Base-by-base conservation (phyloP, 768 basidiomycete genomes). In the Lactarius trivialis region DNA sequence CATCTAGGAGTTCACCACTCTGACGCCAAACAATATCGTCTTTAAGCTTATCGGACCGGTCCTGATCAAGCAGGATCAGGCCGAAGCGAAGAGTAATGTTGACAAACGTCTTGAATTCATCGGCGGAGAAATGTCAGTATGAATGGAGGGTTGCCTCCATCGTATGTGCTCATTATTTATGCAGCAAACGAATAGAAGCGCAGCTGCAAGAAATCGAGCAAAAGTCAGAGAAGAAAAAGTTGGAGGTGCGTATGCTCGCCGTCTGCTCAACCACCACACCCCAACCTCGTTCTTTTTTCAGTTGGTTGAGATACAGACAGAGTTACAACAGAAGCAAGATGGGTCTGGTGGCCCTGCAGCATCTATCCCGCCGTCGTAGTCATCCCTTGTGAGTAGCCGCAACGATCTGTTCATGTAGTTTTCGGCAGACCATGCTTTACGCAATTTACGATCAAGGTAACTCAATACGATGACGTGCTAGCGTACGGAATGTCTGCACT, bases 1-100 rank as follows among this genome's bases (percentile, higher is more conserved):
- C 14, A 45, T 37, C 1, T 41, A 98, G 94, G 96, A 98, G 76
- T 93, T 98, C 70, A 76, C 79, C 19, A 76, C 79, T 32, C 73
- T 98, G 59, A 87, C 86, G 48, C 76, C 85, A 4, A 81, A 85
- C 62, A 96, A 94, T 71, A 81, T 79, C 17, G 83, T 98, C 7
- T 98, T 86, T 79, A 98, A 98, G 77, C 82, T 91, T 33, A 82
- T 96, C 41, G 96, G 96, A 1, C 92, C 93, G 1, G 88, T 95
- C 7, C 82, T 98, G 30, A 85, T 98, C 9, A 83, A 88, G 68
- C 95, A 98, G 74, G 94, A 97, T 67, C 86, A 88, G 69, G 74
- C 74, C 7, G 96, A 97, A 67, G 96, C 94, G 34, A 89, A 89
- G 72, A 77, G 75, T 66, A 97, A 92, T 70, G 91, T 98, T 26